A percentile compares a stretch with the other conserved stretches of the same genome.
Evolutionary conservation across 2,329 filamentous ascomycete species (phyloP).

Genomic region (Fusarium sp.): DNA sequence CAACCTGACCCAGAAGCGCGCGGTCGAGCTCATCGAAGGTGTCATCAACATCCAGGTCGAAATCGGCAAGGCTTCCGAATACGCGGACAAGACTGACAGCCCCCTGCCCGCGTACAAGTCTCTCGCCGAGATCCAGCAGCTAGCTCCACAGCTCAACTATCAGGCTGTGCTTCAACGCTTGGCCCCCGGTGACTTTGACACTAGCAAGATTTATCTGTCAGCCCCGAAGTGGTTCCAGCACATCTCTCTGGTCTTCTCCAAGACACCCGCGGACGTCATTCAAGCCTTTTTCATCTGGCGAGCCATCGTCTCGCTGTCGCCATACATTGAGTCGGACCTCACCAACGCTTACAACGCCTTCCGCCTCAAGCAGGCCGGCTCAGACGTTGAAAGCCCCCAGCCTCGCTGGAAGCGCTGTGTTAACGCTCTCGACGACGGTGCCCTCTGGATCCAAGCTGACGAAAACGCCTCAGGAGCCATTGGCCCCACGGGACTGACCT

Average conservation of each 20-base stretch:
- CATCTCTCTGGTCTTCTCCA: conserved; percentile 68
- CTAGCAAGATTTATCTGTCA: conserved; percentile 64
- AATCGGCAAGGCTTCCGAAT: background rate
- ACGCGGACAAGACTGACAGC: background rate
- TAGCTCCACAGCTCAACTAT: conserved; percentile 27
- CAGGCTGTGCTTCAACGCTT: conserved; percentile 17
- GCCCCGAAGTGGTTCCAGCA: conserved; percentile 74
- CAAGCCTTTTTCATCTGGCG: conserved; percentile 78
- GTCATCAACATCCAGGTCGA: background rate
- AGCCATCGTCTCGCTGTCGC: conserved; percentile 67
- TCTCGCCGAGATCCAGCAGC: conserved; percentile 1
- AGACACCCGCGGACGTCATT: conserved; percentile 69
- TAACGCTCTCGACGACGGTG: background rate
- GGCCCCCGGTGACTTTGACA: conserved; percentile 9
- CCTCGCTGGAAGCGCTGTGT: conserved; percentile 27
- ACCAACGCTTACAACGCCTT: conserved; percentile 74
- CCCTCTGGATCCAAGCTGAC: background rate
- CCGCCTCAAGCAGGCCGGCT: conserved; percentile 72
- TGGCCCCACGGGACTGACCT: conserved; percentile 64
- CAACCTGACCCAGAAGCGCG: conserved; percentile 17
- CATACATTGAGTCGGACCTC: conserved; percentile 72
- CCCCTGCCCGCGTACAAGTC: background rate
- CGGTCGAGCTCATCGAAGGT: background rate
- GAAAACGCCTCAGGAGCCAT: rapidly evolving
- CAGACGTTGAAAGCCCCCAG: background rate